Base-by-base conservation (phyloP, 192 early-diverging fungal species). In the Linnemannia zychae region DNA sequence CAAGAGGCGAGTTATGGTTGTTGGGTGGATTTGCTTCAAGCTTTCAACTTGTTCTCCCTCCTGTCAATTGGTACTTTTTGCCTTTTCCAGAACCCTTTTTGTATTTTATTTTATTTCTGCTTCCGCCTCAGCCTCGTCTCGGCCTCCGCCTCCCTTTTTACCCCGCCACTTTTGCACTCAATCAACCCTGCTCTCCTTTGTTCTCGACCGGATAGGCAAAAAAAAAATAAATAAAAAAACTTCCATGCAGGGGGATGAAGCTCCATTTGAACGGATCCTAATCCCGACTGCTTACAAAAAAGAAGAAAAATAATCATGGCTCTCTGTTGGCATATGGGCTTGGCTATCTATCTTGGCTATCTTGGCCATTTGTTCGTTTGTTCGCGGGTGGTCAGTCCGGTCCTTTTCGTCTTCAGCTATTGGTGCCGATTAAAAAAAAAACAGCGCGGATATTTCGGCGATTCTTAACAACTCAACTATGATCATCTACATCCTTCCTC, bases 371-470 rank as follows among this genome's bases (percentile, higher is more conserved):
- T 22, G n/a, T 49, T 48, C 44, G 49, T 7, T 48, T 34, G 18
- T 18, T 50, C 13, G 48, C 20, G 28, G 70, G 4, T 48, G 28
- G 18, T 28, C 24, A n/a, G 28, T 38, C 36, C n/a, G 28, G 20
- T 68, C 0, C 37, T 40, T 71, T 71, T 71, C 17, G 0, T 40
- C 22, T 22, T 53, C 72, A 73, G 72, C 72, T 49, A 73, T 53
- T 50, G 72, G 72, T 73, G 72, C 72, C 72, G 72, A 48, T 73
- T 73, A 17, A 72, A 73, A 73, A 48, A n/a, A 63, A 53, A 53
- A 53, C n/a, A 22, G 52, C 6, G 22, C 6, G 9, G 5, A 22
- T 53, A 22, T n/a, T 22, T 17, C 52, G 52, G 22, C 52, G 3
- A 22, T 53, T 7, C 52, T 53, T 1, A 53, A 11, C 57, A 15